These are phyloP conservation scores for Aspergillus versicolor DNA, from an alignment of 2,329 filamentous ascomycete genomes.

Conservation along the genomic window DNA sequence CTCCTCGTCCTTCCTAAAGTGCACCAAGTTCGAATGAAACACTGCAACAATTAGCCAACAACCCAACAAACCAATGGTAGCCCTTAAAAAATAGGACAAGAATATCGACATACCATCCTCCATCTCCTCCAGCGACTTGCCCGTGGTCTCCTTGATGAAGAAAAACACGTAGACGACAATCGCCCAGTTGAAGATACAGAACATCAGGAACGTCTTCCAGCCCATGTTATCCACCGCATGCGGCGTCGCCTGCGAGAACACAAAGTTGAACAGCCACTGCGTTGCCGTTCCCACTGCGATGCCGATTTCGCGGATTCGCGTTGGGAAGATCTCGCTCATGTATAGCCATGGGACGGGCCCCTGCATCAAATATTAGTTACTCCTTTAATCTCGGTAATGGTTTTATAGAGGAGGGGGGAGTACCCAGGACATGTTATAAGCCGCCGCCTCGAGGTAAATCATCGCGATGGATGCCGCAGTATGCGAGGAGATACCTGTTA, in stretches of 20 bases:
- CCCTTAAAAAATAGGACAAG: no score
- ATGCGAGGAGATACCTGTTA: conserved; percentile 27
- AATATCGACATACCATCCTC: conserved; percentile 5
- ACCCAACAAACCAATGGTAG: no score
- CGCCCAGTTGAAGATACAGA: conserved; percentile 36
- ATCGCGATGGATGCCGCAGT: conserved; percentile 51
- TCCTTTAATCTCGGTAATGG: neutral
- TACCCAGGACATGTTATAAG: conserved; percentile 28
- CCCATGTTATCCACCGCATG: conserved; percentile 42
- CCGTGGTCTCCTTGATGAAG: conserved; percentile 43
- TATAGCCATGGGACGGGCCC: conserved; percentile 38
- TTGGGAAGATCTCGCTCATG: conserved; percentile 40
- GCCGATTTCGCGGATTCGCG: conserved; percentile 39
- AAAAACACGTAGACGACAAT: conserved; percentile 35
- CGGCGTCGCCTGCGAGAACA: conserved; percentile 44
- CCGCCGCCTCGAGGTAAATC: conserved; percentile 41
- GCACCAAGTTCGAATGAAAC: no score
- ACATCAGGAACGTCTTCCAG: conserved; percentile 42
- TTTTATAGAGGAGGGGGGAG: neutral
- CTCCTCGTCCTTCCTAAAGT: no score
- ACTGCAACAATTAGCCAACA: no score
- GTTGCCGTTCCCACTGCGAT: conserved; percentile 38
- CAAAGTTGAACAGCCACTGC: conserved; percentile 44
- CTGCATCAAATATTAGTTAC: conserved; percentile 16
- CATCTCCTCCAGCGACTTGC: conserved; percentile 36